Base-by-base conservation (phyloP, 208 protist species). In the Porcisia hertigi region DNA sequence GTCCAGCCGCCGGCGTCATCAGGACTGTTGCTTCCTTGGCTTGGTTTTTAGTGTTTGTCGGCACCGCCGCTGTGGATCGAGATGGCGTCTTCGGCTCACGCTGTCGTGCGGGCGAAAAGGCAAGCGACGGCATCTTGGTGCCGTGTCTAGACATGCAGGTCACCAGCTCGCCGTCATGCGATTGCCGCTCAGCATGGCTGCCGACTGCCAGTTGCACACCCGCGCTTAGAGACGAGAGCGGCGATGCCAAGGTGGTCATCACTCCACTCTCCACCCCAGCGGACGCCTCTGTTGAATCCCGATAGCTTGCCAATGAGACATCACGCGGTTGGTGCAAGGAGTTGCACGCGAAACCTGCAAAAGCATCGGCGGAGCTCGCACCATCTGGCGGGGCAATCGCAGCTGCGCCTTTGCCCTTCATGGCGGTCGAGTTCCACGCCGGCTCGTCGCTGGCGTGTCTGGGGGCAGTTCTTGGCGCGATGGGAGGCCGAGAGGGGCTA, bases 1-100 rank as follows among this genome's bases (percentile, higher is more conserved):
- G 74, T 3, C 85, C 85, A 1, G 81, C 85, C 73, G 86, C 75
- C 1, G 85, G 85, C 16, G 85, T 89, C 55, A 77, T 70, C 20
- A 89, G 65, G 20, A 89, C 85, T 36, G 66, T 79, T 36, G 75
- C 82, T 62, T 81, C 77, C 66, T 69, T 71, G 36, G 62, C 71
- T 18, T 7, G 30, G 34, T 64, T 58, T 52, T 77, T 81, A n/a
- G 47, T 34, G 8, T 59, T 65, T 11, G 54, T 77, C 63, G 53
- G 16, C 11, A 54, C n/a, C 55, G 57, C 65, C 14, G 49, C 45
- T 60, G 25, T 67, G 53, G 72, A 72, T 49, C 54, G 64, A 25
- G 49, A 54, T 18, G 55, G 70, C 70, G 0, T 11, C 52, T 30
- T 57, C 34, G 45, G 36, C 30, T 34, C 11, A 11, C 52, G 53